Evolutionary conservation across 352 stramenopile genomes (phyloP).

Genomic region (Peronospora tabacina): DNA sequence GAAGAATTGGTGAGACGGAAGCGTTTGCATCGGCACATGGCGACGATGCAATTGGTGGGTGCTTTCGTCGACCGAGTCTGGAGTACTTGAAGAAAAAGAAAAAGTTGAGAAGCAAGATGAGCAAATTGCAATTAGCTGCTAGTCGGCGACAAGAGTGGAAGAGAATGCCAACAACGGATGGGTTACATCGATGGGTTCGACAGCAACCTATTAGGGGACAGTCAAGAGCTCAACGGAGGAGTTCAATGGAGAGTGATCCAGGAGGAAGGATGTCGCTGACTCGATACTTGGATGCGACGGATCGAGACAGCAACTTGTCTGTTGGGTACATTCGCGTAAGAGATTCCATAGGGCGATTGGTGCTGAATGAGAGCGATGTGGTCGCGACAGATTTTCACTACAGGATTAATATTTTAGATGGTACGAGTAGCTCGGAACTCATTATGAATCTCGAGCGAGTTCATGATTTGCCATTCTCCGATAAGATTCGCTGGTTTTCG

Average conservation of each 20-base stretch:
- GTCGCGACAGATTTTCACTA: constrained; percentile 78
- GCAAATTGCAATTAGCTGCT: constrained; percentile 67
- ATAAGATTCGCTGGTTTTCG: constrained; percentile 78
- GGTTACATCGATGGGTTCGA: constrained; percentile 64
- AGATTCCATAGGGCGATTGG: constrained; percentile 55
- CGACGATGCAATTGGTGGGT: constrained; percentile 30
- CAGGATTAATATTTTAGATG: constrained; percentile 73
- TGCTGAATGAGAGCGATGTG: constrained; percentile 76
- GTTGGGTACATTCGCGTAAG: constrained; percentile 73
- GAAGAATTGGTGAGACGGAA: constrained; percentile 38
- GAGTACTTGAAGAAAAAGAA: constrained; percentile 20
- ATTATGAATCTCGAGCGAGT: constrained; percentile 82
- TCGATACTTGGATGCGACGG: constrained; percentile 43
- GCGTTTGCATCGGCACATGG: constrained; percentile 32
- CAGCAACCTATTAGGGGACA: constrained; percentile 22
- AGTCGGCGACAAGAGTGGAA: constrained; percentile 70
- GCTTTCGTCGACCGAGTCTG: constrained; percentile 26
- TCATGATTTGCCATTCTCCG: constrained; percentile 65
- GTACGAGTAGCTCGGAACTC: constrained; percentile 54
- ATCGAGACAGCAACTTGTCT: constrained; percentile 56
- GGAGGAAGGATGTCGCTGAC: constrained; percentile 30
- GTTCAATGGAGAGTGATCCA: constrained; percentile 50
- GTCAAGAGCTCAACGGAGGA: constrained; percentile 26
- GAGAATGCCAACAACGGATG: constrained; percentile 64
- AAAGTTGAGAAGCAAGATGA: constrained; percentile 34